A percentile compares a stretch with the other conserved stretches of the same genome.
Evolutionary conservation across 345 rosid species (phyloP).

Genomic region (Eucalyptus cloeziana): DNA sequence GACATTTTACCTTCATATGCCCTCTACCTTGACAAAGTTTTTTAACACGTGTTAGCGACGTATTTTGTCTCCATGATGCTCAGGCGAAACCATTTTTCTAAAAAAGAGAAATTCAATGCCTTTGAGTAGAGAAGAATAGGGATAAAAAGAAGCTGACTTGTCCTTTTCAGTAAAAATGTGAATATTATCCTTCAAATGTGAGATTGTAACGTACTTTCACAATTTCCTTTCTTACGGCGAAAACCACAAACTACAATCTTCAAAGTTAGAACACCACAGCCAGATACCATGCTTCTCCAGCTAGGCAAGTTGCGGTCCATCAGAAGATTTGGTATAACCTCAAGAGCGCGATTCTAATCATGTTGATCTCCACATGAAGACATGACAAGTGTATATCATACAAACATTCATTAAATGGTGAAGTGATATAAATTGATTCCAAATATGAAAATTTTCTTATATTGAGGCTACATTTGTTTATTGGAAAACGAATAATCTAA

Average conservation of each 20-base stretch:
- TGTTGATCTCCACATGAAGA: no score
- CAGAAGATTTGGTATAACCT: neutral
- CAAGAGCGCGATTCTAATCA: neutral
- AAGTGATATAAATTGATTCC: neutral
- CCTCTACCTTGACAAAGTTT: neutral
- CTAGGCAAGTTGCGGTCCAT: neutral
- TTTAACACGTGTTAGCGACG: neutral
- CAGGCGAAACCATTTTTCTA: neutral
- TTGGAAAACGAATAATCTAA: rapidly evolving
- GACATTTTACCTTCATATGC: neutral
- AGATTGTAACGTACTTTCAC: neutral
- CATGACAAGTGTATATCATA: neutral
- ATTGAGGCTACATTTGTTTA: neutral
- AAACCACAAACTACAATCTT: neutral
- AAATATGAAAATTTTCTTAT: neutral
- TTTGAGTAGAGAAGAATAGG: neutral
- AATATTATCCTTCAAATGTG: neutral
- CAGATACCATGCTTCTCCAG: neutral
- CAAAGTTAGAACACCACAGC: neutral
- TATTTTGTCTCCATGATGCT: neutral
- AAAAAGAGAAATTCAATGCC: neutral
- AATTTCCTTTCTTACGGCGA: neutral
- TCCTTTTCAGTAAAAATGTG: neutral
- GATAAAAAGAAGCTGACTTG: neutral
- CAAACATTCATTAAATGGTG: neutral